phyloP scores from a whole-genome alignment of 441 rosid species.

The Eruca vesicaria region DNA sequence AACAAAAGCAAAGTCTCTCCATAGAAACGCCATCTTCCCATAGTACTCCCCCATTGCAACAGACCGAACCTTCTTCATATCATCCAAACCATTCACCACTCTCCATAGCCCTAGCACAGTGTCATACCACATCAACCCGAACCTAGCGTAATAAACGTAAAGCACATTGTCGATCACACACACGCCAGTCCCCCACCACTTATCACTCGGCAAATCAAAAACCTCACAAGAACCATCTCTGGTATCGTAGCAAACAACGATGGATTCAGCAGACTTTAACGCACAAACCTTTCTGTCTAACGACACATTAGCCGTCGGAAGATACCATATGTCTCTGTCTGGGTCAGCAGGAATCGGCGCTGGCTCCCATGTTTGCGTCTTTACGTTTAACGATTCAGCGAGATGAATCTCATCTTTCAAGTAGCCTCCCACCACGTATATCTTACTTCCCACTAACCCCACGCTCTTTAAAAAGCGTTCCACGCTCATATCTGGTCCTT shows the following conservation, averaged over 20 bases:
- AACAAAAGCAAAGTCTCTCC: no score
- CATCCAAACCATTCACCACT: neutral
- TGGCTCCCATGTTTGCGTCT: no score
- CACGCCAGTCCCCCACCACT: neutral
- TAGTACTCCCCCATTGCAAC: constrained; percentile 16
- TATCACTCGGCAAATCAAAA: neutral
- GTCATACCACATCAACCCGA: constrained; percentile 18
- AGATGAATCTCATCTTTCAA: neutral
- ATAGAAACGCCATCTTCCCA: neutral
- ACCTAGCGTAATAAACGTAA: neutral
- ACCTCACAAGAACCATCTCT: no score
- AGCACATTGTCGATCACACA: constrained; percentile 13
- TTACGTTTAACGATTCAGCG: neutral
- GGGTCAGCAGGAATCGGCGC: neutral
- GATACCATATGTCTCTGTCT: neutral
- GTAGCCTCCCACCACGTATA: no score
- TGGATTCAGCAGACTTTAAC: neutral
- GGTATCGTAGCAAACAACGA: neutral
- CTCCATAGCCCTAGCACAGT: neutral
- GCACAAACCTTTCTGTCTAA: no score
- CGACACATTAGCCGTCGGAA: neutral
- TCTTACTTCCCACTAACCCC: no score
- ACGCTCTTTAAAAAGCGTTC: no score
- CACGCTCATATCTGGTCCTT: no score
- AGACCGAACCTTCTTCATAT: neutral